Percentiles rank a stretch among this genome's conserved stretches.
Evolutionary conservation across 805 yeast genomes (phyloP).

Genomic region (Candida nonsorbophila): DNA sequence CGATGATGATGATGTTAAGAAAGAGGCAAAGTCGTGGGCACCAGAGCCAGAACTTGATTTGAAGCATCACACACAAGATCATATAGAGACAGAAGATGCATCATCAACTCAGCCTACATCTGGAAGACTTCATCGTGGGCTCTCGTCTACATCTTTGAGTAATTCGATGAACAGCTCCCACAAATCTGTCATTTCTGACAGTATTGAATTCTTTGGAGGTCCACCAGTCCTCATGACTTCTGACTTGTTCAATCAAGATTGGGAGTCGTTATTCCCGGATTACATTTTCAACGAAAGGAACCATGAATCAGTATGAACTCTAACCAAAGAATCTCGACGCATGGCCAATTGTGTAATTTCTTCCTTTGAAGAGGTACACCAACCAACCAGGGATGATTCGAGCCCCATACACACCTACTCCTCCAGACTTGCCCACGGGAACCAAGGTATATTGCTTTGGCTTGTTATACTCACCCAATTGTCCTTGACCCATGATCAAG

Average conservation of each 20-base stretch:
- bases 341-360: conserved; percentile 3
- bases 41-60: background rate
- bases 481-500: too few relatives aligned
- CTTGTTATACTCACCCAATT: background rate
- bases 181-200: conserved; percentile 3
- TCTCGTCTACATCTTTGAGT: background rate
- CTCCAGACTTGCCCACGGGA: conserved; percentile 2
- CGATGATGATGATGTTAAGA: conserved; percentile 3
- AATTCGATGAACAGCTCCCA: conserved; percentile 12
- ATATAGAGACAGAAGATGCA: background rate
- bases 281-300: conserved; percentile 27
- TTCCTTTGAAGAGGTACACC: conserved; percentile 3
- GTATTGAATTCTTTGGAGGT: conserved; percentile 41
- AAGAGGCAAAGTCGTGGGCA: background rate
- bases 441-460: background rate
- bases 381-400: conserved; percentile 2
- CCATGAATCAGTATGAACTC: too few relatives aligned
- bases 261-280: conserved; percentile 48
- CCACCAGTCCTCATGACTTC: conserved; percentile 51
- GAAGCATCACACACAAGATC: conserved; percentile 1
- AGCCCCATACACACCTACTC: conserved; percentile 1
- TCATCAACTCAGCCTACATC: conserved; percentile 1
- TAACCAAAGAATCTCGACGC: too few relatives aligned
- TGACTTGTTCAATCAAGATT: conserved; percentile 41
- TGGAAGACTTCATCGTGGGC: conserved; percentile 1